Evolutionary conservation across 768 basidiomycete species (phyloP).

Genomic region (Mycena alexandri): DNA sequence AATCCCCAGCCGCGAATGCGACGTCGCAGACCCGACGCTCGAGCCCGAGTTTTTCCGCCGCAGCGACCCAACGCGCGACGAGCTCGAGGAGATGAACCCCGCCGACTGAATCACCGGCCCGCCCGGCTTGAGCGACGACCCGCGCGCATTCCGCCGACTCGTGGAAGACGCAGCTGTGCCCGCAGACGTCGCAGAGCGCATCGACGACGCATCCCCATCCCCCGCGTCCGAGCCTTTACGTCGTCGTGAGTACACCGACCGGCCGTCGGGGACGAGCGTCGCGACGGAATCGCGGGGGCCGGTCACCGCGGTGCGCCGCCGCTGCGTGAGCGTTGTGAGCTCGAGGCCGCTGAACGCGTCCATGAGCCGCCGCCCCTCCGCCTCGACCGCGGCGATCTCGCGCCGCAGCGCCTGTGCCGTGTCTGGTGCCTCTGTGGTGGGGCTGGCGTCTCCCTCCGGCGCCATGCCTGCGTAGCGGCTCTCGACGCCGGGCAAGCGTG

Average conservation of each 20-base stretch:
- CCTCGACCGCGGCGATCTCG: constrained; percentile 78
- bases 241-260: constrained; percentile 39
- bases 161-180: constrained; percentile 63
- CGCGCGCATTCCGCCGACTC: constrained; percentile 52
- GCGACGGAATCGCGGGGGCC: constrained; percentile 49
- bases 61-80: constrained; percentile 54
- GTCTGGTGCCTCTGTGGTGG: constrained; percentile 69
- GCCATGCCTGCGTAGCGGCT: constrained; percentile 52
- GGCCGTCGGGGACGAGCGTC: constrained; percentile 50
- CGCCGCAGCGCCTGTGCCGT: constrained; percentile 73
- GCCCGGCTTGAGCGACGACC: constrained; percentile 49
- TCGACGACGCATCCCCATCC: constrained; percentile 65
- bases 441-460: constrained; percentile 48
- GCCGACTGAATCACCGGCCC: constrained; percentile 32
- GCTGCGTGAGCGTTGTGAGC: constrained; percentile 71
- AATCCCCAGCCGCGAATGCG: constrained; percentile 35
- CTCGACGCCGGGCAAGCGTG: constrained; percentile 53
- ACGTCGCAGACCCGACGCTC: constrained; percentile 64
- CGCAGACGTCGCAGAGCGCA: constrained; percentile 65
- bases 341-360: constrained; percentile 88
- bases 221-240: constrained; percentile 51
- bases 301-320: constrained; percentile 51
- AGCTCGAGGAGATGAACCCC: constrained; percentile 26
- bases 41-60: constrained; percentile 73
- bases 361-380: constrained; percentile 76